Percentiles rank a stretch among this genome's conserved stretches.
Conservation (phyloP, 108 stramenopile species). For the Nitzschia sp. region DNA sequence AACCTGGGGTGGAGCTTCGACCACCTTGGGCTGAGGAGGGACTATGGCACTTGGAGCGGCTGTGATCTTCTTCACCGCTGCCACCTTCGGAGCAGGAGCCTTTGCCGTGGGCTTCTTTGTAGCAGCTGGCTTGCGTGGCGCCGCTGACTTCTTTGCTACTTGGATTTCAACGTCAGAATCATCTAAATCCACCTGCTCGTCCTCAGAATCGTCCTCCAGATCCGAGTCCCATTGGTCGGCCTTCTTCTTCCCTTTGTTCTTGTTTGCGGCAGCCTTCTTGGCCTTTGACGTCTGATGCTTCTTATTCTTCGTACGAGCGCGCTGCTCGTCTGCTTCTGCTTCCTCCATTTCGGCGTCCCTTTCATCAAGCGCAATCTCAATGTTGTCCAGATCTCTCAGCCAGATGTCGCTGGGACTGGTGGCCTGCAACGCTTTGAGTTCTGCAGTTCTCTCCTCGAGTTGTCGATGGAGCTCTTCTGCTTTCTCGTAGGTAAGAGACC, state of each 20-base stretch:
- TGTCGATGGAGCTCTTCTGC: constrained; percentile 87
- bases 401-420: constrained; percentile 88
- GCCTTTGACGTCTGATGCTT: constrained; percentile 30
- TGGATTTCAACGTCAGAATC: constrained; percentile 4
- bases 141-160: background rate
- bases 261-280: constrained; percentile 35
- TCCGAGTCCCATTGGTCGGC: constrained; percentile 58
- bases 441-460: constrained; percentile 80
- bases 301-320: constrained; percentile 57
- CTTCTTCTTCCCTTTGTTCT: constrained; percentile 58
- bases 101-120: background rate
- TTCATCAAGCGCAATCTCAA: constrained; percentile 90
- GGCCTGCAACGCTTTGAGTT: constrained; percentile 77
- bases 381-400: constrained; percentile 90
- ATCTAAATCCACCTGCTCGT: constrained; percentile 39
- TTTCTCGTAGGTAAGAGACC: constrained; percentile 96
- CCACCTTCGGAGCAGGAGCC: constrained; percentile 1
- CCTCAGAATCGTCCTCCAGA: constrained; percentile 45
- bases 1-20: constrained; percentile 11
- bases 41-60: constrained; percentile 33
- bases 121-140: background rate
- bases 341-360: constrained; percentile 57
- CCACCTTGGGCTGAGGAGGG: constrained; percentile 23
- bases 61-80: constrained; percentile 26
- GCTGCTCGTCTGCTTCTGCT: constrained; percentile 58